These are phyloP conservation scores for Xylaria sp. DNA, from an alignment of 2,329 filamentous ascomycete species.

Conservation along the genomic window DNA sequence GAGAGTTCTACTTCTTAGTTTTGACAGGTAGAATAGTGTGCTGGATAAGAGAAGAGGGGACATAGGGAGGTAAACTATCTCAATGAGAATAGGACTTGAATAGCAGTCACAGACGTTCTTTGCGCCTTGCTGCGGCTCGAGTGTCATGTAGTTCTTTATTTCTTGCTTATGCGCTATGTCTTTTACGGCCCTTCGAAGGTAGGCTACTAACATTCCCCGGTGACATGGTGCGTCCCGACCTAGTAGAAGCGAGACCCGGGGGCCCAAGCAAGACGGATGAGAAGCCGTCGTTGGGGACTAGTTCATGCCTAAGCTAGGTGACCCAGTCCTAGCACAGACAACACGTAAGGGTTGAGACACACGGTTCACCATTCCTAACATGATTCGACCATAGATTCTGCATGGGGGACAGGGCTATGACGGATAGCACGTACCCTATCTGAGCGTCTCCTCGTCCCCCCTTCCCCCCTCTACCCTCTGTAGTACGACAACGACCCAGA, in stretches of 20 bases:
- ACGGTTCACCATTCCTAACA: background rate
- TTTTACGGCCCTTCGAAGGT: slow-evolving; percentile 2
- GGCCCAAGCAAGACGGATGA: background rate
- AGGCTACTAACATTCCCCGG: background rate
- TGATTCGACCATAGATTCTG: background rate
- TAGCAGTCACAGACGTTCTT: background rate
- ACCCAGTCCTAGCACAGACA: background rate
- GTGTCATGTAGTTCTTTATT: background rate
- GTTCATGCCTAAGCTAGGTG: background rate
- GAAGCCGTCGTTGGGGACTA: background rate
- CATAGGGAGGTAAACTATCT: background rate
- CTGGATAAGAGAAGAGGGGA: background rate
- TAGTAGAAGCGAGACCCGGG: background rate
- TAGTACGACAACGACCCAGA: background rate
- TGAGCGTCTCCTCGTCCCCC: background rate
- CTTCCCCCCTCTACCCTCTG: background rate
- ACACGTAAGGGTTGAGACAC: background rate
- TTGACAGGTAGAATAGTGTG: background rate
- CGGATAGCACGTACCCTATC: background rate
- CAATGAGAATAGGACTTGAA: background rate
- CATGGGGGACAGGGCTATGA: background rate
- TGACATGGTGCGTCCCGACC: background rate
- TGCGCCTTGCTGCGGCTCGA: background rate
- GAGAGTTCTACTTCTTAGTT: background rate
- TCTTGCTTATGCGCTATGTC: slow-evolving; percentile 3